Conservation (phyloP, 345 rosid genomes). For the Camelina hispida region DNA sequence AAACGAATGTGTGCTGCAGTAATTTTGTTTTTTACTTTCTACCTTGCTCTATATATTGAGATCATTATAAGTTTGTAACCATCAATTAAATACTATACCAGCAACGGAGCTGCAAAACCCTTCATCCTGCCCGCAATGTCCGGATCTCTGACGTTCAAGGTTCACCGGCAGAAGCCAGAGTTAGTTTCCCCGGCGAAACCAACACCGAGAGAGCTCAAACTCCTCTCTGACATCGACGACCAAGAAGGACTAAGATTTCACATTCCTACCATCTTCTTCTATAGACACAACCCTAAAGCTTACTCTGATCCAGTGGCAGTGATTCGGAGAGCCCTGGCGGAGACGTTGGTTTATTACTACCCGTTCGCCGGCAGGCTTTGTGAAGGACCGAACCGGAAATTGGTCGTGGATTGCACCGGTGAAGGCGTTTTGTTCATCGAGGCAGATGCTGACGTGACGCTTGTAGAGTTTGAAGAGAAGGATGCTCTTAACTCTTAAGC, state of each 20-base stretch:
- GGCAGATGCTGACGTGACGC: background rate
- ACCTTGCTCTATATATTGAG: background rate
- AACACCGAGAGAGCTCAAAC: constrained; percentile 53
- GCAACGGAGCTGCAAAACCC: constrained; percentile 26
- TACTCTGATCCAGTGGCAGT: background rate
- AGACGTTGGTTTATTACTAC: background rate
- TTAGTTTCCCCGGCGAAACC: constrained; percentile 55
- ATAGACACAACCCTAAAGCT: constrained; percentile 10
- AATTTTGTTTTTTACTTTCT: too few relatives aligned
- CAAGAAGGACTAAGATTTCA: constrained; percentile 57
- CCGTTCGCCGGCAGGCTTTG: background rate
- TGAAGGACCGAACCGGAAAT: background rate
- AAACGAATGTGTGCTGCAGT: too few relatives aligned
- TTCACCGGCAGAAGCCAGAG: constrained; percentile 44
- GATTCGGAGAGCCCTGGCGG: background rate
- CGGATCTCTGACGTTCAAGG: constrained; percentile 45
- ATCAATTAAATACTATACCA: background rate
- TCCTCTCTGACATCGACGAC: constrained; percentile 65
- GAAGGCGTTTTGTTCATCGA: background rate
- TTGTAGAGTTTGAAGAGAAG: background rate
- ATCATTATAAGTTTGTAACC: background rate
- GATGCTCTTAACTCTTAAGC: constrained; percentile 38
- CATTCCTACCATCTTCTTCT: constrained; percentile 48
- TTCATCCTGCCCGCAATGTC: constrained; percentile 2
- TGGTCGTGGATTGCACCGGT: background rate